phyloP scores from a whole-genome alignment of 352 stramenopile species.

The Pythium guiyangense region DNA sequence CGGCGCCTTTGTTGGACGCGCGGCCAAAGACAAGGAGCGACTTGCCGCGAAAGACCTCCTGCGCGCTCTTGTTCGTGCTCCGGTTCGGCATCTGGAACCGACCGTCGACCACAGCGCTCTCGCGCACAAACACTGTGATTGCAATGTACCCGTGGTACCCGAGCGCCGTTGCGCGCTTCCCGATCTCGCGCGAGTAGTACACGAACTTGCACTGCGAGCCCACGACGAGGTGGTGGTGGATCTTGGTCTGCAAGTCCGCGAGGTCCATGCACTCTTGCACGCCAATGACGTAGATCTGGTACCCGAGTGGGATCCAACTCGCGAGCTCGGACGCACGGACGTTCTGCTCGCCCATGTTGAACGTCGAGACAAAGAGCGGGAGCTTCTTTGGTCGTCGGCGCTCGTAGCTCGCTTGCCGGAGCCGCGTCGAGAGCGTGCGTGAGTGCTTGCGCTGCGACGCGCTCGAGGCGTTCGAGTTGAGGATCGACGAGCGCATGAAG shows the following conservation, averaged over 20 bases:
- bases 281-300: slow-evolving; percentile 19
- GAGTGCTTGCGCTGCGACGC: slow-evolving; percentile 4
- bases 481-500: slow-evolving; percentile 13
- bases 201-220: slow-evolving; percentile 58
- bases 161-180: slow-evolving; percentile 66
- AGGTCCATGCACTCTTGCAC: slow-evolving; percentile 83
- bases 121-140: slow-evolving; percentile 74
- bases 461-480: background rate
- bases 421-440: background rate
- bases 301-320: slow-evolving; percentile 57
- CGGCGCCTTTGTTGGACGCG: slow-evolving; percentile 66
- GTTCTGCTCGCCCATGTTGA: slow-evolving; percentile 85
- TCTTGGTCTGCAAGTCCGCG: slow-evolving; percentile 56
- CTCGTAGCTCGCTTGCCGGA: slow-evolving; percentile 4
- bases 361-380: slow-evolving; percentile 73
- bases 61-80: slow-evolving; percentile 47
- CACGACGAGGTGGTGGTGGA: slow-evolving; percentile 53
- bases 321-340: slow-evolving; percentile 48
- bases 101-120: slow-evolving; percentile 51
- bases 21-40: slow-evolving; percentile 73
- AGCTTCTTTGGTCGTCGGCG: slow-evolving; percentile 32
- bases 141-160: slow-evolving; percentile 88
- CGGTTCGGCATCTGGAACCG: slow-evolving; percentile 65
- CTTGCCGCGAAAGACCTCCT: slow-evolving; percentile 76
- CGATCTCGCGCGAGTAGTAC: slow-evolving; percentile 80